Evolutionary conservation across 176 grass and related monocot genomes (phyloP).

Genomic region (Zizania latifolia): DNA sequence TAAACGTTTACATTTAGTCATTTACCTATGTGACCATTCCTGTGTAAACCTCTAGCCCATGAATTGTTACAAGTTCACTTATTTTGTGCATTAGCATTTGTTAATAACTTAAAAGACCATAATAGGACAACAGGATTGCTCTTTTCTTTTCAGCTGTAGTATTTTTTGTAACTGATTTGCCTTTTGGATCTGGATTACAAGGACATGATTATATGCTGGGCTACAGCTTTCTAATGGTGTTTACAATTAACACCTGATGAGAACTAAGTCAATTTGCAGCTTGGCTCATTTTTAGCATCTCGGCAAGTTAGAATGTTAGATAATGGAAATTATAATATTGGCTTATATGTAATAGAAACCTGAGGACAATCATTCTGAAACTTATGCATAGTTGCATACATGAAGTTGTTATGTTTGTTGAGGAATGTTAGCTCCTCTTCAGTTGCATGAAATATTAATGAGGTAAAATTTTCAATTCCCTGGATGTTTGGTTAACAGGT

Average conservation of each 20-base stretch:
- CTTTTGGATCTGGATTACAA: constrained; percentile 9
- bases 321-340: not conserved
- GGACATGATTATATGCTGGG: constrained; percentile 2
- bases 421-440: constrained; percentile 42
- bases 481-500: constrained; percentile 99
- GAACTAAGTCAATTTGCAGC: not conserved
- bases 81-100: not conserved
- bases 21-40: not conserved
- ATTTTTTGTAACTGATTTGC: not conserved
- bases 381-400: constrained; percentile 27
- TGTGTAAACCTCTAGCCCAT: not conserved
- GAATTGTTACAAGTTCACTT: constrained; percentile 14
- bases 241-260: not conserved
- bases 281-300: not conserved
- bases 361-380: constrained; percentile 7
- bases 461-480: constrained; percentile 87
- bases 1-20: not conserved
- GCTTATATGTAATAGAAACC: constrained; percentile 1
- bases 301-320: constrained; percentile 20
- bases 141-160: not conserved
- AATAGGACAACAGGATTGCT: not conserved
- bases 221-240: not conserved
- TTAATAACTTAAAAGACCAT: not conserved
- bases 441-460: constrained; percentile 60
- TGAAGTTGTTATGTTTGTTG: constrained; percentile 45